These are phyloP conservation scores for Phytophthora chlamydospora DNA, from an alignment of 352 stramenopile genomes.

Conservation along the genomic window DNA sequence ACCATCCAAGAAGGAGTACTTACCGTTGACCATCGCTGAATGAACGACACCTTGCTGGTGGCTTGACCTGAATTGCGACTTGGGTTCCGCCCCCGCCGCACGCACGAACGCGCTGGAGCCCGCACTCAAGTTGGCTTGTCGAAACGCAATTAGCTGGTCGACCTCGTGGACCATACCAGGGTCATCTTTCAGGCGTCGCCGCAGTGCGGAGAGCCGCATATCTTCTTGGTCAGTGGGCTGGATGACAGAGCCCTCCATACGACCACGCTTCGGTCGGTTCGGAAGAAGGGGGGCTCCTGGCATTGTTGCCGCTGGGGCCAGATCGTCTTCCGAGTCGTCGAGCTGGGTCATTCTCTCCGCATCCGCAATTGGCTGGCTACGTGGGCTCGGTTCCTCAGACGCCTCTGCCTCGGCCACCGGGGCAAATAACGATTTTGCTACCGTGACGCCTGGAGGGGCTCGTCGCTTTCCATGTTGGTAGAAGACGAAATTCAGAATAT, in stretches of 20 bases:
- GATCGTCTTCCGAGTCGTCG: constrained; percentile 1
- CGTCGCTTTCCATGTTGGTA: constrained; percentile 7
- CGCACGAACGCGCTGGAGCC: background rate
- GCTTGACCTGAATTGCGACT: constrained; percentile 7
- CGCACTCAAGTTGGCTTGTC: background rate
- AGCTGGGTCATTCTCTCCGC: background rate
- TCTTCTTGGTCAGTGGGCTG: background rate
- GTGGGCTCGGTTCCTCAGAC: background rate
- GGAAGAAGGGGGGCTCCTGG: background rate
- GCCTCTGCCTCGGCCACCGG: background rate
- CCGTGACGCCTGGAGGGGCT: background rate
- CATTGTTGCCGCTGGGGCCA: background rate
- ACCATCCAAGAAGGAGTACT: constrained; percentile 4
- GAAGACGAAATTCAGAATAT: constrained; percentile 17
- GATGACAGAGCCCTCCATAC: no score
- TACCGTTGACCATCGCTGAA: constrained; percentile 3
- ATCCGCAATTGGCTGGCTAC: background rate
- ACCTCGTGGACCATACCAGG: constrained; percentile 3
- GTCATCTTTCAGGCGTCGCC: constrained; percentile 2
- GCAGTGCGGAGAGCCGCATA: background rate
- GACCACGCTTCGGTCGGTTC: background rate
- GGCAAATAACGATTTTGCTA: background rate
- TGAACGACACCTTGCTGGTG: constrained; percentile 5
- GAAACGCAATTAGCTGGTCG: constrained; percentile 8
- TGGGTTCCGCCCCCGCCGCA: background rate